Evolutionary conservation across 192 early-diverging fungal species (phyloP).

Genomic region (Paraglomus occultum): DNA sequence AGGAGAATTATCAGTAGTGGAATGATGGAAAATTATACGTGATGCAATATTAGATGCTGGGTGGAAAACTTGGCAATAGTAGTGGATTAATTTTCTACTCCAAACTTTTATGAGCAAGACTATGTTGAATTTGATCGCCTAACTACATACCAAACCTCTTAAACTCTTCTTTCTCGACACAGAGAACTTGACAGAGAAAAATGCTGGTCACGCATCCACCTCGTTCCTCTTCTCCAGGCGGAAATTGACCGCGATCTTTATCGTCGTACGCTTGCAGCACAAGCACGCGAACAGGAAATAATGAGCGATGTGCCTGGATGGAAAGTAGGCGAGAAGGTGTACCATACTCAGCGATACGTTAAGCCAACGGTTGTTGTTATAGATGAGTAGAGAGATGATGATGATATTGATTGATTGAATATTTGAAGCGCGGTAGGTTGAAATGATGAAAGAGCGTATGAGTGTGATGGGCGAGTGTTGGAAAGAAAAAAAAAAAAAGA

Average conservation of each 20-base stretch:
- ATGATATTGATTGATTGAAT: not conserved
- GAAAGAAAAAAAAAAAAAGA: too few species aligned
- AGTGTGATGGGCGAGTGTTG: too few species aligned
- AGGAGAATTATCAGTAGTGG: not conserved
- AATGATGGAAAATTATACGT: not conserved
- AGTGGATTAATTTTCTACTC: too few species aligned
- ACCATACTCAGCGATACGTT: slow-evolving; percentile 84
- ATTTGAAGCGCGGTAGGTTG: not conserved
- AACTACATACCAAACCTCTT: not conserved
- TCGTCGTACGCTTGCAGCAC: slow-evolving; percentile 71
- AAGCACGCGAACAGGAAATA: slow-evolving; percentile 72
- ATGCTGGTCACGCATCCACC: slow-evolving; percentile 88
- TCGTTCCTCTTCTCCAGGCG: slow-evolving; percentile 88
- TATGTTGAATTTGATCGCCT: too few species aligned
- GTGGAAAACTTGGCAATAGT: too few species aligned
- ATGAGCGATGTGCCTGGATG: slow-evolving; percentile 85
- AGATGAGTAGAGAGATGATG: not conserved
- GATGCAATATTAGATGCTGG: too few species aligned
- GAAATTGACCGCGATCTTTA: slow-evolving; percentile 91
- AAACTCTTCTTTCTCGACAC: slow-evolving; percentile 1
- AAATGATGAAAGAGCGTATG: too few species aligned
- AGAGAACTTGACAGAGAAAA: slow-evolving; percentile 93
- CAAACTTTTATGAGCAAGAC: too few species aligned
- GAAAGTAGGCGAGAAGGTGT: slow-evolving; percentile 82
- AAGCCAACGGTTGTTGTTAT: slow-evolving; percentile 65